Percentiles rank a stretch among this genome's conserved stretches.
Evolutionary conservation across 73 alveolate species (phyloP).

Genomic region (Paramecium primaurelia): DNA sequence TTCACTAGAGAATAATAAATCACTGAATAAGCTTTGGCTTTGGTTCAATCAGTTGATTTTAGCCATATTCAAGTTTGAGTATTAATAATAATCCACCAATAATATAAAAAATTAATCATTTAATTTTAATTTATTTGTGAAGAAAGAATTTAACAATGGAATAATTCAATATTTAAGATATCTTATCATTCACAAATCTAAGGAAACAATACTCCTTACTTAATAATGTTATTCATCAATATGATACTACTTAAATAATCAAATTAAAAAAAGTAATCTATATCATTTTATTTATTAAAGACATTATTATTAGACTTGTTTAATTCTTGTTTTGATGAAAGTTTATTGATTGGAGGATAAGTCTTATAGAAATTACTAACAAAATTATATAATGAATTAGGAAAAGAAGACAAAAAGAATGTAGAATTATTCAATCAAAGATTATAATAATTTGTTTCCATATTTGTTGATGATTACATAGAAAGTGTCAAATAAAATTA

Average conservation of each 20-base stretch:
- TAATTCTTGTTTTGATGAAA: constrained; percentile 36
- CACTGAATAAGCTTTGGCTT: constrained; percentile 38
- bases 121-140: background rate
- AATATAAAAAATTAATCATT: background rate
- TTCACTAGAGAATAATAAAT: background rate
- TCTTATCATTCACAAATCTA: background rate
- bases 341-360: constrained; percentile 10
- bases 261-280: background rate
- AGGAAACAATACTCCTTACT: background rate
- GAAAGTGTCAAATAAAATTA: background rate
- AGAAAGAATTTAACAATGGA: background rate
- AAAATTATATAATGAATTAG: background rate
- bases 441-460: background rate
- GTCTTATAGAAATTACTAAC: background rate
- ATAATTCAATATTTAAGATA: background rate
- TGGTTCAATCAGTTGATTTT: constrained; percentile 14
- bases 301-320: constrained; percentile 7
- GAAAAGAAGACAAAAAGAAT: background rate
- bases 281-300: background rate
- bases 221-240: background rate
- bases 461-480: background rate
- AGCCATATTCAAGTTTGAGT: constrained; percentile 21
- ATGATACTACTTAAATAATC: background rate
- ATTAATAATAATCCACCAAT: background rate
- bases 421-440: background rate